phyloP scores from a whole-genome alignment of 768 basidiomycete genomes.

The Coprinopsis marcescibilis region DNA sequence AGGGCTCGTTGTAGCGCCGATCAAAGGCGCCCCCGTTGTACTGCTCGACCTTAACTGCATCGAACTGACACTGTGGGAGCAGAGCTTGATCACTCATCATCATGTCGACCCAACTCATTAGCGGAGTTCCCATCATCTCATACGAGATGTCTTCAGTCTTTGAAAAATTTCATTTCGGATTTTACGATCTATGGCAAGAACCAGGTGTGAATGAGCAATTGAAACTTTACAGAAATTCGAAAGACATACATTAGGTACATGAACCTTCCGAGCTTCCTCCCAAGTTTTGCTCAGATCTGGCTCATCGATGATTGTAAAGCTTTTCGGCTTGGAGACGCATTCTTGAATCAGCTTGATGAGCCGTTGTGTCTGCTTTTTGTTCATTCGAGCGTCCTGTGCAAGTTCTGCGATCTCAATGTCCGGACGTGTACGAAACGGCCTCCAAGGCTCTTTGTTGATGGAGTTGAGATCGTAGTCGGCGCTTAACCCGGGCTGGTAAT shows the following conservation, averaged over 20 bases:
- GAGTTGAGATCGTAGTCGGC: neutral
- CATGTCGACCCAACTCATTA: slow-evolving; percentile 21
- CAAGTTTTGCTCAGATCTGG: slow-evolving; percentile 18
- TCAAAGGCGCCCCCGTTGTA: slow-evolving; percentile 19
- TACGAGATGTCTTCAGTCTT: neutral
- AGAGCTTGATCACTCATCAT: slow-evolving; percentile 20
- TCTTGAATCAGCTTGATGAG: slow-evolving; percentile 19
- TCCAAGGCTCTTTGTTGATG: slow-evolving; percentile 20
- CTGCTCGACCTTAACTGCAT: slow-evolving; percentile 24
- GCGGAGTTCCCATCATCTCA: neutral
- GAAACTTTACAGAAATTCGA: slow-evolving; percentile 7
- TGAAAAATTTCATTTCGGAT: neutral
- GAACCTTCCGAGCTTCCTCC: slow-evolving; percentile 11
- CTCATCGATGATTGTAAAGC: slow-evolving; percentile 17
- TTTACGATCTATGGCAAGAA: neutral
- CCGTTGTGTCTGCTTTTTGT: slow-evolving; percentile 11
- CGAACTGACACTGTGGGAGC: slow-evolving; percentile 21
- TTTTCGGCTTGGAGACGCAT: slow-evolving; percentile 1
- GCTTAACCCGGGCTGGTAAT: neutral
- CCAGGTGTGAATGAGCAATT: neutral
- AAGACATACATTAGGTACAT: slow-evolving; percentile 10
- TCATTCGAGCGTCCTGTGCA: slow-evolving; percentile 17
- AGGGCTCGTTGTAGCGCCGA: slow-evolving; percentile 24
- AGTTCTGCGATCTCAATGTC: slow-evolving; percentile 28
- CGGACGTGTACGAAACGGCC: slow-evolving; percentile 20